Base-by-base conservation (phyloP, 441 rosid species). In the Macaranga tanarius region DNA sequence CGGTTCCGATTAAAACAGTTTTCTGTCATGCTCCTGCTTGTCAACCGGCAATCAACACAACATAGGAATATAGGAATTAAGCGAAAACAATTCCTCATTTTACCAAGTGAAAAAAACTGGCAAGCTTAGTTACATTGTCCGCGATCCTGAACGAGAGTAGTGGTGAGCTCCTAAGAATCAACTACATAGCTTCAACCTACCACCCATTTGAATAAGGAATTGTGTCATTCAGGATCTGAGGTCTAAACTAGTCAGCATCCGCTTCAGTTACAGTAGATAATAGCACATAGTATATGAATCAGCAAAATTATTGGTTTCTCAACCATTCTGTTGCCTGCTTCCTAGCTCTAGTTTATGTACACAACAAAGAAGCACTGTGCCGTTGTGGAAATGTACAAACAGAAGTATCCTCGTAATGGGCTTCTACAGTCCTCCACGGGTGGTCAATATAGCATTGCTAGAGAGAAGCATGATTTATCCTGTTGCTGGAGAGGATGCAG, bases 141-240 rank as follows among this genome's bases (percentile, higher is more conserved):
- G 25, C 47, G 71, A 67, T 67, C 62, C 56, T 55, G 60, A 60
- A 61, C 1, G n/a, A 45, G 67, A 71, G 79, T 19, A 71, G 85
- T 20, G 69, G 83, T 74, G 84, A 86, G 84, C 87, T 69, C 75
- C 75, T 73, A 51, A 28, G 69, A 61, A 23, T 55, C 65, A 75
- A 67, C 70, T 73, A 79, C 69, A 76, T 66, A 67, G 86, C 87
- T 86, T 81, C 83, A 77, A 74, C 81, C 85, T 45, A 38, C 79
- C 23, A 50, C 79, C 78, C 80, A 22, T 58, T 31, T 56, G 57
- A 48, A 40, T 28, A 40, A 45, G 45, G 38, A 31, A 38, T 9
- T 52, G 56, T 52, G 56, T 31, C 56, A 71, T 47, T 69, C 75
- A 67, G 58, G 64, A 55, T 13, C 73, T 75, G 63, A 20, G 40